Evolutionary conservation across 345 rosid species (phyloP).

Genomic region (Fremontodendron californicum): DNA sequence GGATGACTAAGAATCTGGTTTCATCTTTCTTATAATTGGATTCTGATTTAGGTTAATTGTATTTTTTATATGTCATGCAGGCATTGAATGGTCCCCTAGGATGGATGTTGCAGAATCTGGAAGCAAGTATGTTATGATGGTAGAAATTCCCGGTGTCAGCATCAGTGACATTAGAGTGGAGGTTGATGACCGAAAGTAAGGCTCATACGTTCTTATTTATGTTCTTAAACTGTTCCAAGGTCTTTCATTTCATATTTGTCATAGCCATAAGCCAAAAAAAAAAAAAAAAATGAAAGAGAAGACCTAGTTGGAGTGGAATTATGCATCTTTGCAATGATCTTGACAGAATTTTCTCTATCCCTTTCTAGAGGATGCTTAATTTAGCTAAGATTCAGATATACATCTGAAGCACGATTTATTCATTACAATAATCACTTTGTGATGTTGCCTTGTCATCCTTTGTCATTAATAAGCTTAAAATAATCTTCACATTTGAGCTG

Average conservation of each 20-base stretch:
- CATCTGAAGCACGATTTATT: not conserved
- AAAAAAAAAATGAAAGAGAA: not conserved
- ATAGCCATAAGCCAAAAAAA: not conserved
- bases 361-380: not conserved
- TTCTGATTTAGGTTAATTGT: not conserved
- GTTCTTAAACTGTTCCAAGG: not conserved
- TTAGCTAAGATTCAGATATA: not conserved
- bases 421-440: not conserved
- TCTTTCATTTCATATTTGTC: not conserved
- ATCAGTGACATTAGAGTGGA: conserved; percentile 71
- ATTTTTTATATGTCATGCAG: conserved; percentile 27
- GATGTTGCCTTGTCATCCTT: not conserved
- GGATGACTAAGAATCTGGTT: not conserved
- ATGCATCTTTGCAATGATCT: not conserved
- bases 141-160: conserved; percentile 71
- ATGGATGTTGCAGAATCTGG: conserved; percentile 57
- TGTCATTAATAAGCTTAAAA: not conserved
- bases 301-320: not conserved
- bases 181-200: conserved; percentile 52
- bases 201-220: not conserved
- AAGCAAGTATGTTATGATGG: conserved; percentile 42
- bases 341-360: not conserved
- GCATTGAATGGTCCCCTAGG: conserved; percentile 55
- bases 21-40: not conserved
- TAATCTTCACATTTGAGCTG: not conserved